Conservation (phyloP, 768 basidiomycete genomes). For the Boletus vinaceobasis region DNA sequence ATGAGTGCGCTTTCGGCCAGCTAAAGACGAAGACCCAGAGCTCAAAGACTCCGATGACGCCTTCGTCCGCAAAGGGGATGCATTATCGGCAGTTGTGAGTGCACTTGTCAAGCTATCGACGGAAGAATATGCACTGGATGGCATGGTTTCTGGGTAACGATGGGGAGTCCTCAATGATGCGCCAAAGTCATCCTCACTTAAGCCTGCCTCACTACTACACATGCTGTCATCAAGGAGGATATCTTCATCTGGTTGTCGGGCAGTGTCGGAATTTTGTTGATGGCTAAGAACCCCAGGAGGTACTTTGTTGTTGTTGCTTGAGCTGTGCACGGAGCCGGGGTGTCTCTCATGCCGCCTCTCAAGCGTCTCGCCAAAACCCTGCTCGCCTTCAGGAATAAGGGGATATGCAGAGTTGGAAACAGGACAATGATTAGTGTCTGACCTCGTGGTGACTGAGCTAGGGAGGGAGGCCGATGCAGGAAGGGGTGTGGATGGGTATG, state of each 20-base stretch:
- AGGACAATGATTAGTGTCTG: background rate
- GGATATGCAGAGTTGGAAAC: conserved; percentile 18
- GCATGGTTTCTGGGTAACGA: conserved; percentile 23
- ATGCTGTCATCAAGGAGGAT: conserved; percentile 24
- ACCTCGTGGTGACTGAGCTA: conserved; percentile 7
- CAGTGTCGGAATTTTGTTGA: conserved; percentile 1
- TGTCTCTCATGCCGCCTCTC: conserved; percentile 57
- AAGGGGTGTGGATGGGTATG: conserved; percentile 72
- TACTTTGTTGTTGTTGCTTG: conserved; percentile 51
- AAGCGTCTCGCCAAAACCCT: conserved; percentile 75
- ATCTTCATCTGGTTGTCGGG: conserved; percentile 18
- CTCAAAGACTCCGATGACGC: conserved; percentile 43
- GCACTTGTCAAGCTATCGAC: conserved; percentile 29
- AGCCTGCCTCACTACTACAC: conserved; percentile 23
- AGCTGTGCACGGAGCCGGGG: conserved; percentile 56
- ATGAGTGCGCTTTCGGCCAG: conserved; percentile 42
- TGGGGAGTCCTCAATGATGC: conserved; percentile 65
- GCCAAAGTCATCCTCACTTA: conserved; percentile 56
- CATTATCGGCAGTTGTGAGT: conserved; percentile 38
- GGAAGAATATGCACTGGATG: conserved; percentile 23
- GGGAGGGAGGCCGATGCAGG: conserved; percentile 36
- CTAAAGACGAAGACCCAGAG: conserved; percentile 35
- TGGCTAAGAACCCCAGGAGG: conserved; percentile 39
- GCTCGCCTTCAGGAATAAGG: conserved; percentile 41
- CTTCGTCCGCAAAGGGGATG: conserved; percentile 37